Conservation (phyloP, 139 green algal species). For the Volvox africanus region DNA sequence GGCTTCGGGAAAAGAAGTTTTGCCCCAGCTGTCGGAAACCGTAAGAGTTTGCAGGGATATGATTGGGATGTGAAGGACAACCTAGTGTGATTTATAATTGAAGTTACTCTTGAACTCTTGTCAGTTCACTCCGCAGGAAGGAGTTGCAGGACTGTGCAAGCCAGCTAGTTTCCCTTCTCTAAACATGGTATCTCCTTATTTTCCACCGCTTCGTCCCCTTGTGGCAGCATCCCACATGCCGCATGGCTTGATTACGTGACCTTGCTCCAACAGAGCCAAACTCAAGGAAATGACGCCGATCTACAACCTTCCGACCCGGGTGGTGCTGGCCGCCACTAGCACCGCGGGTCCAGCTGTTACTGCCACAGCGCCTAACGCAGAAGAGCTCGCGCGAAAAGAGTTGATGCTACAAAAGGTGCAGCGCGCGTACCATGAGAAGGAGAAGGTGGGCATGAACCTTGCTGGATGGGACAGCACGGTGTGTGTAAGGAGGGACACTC, state of each 20-base stretch:
- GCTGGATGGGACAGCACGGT: too few species aligned
- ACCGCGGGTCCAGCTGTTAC: neutral
- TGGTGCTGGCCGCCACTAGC: neutral
- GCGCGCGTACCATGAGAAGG: neutral
- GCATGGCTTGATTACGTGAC: neutral
- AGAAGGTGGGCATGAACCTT: neutral
- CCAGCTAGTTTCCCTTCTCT: too few species aligned
- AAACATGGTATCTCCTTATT: too few species aligned
- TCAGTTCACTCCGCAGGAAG: too few species aligned
- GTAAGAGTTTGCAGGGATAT: neutral
- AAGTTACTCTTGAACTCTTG: too few species aligned
- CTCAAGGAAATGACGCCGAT: neutral
- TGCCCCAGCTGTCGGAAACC: constrained; percentile 14
- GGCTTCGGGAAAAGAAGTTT: neutral
- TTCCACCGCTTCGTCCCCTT: too few species aligned
- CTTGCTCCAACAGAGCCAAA: neutral
- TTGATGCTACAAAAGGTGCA: constrained; percentile 21
- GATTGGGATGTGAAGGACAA: too few species aligned
- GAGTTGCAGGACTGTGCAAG: too few species aligned
- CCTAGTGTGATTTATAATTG: too few species aligned
- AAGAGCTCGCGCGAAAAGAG: neutral
- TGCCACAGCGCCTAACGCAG: neutral
- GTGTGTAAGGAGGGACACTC: too few species aligned
- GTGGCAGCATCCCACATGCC: neutral
- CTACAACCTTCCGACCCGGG: neutral